Evolutionary conservation across 345 rosid genomes (phyloP), one percentile per base, ranked within the genome.

Genomic region (Crucihimalaya himalaica): DNA sequence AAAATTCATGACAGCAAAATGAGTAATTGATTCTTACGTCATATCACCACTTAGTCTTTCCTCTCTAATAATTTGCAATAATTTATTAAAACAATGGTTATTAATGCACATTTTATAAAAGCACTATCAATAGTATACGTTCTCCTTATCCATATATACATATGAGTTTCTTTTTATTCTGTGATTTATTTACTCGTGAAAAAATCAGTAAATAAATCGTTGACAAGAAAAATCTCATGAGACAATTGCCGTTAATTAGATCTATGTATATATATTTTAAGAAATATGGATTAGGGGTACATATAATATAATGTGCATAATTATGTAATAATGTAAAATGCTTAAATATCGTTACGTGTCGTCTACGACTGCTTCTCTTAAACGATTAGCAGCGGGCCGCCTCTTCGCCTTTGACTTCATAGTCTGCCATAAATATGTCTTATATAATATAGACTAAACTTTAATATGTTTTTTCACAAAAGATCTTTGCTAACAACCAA

Each of bases 361-460:
- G 72, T 77, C 23, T 71, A 78, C 81, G 81, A 77, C 71, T 28
- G 40, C 60, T 53, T 28, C 47, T 48, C 34, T 75, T 46, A 35
- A 16, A 31, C 32, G 11, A 61, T 66, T 32, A 71, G 56, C 77
- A 71, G 1, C 73, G 77, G 77, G 81, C 81, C 81, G 81, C 77
- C 77, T 66, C 77, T 66, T 14, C 34, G 40, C 48, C 57, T 78
- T 71, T 78, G 72, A 77, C 80, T 71, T 77, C 63, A 43, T 29
- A 71, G 56, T 77, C 63, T 66, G 63, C 66, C 52, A 47, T 70
- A 47, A 54, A 64, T 25, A 43, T 70, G 27, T 77, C 72, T 77
- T 77, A 78, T 78, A 78, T 58, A 78, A 14, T 57, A 65, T 56
- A 34, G 12, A 54, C 74, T 60, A 13, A 60, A 40, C 14, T 31